Conservation (phyloP, 768 basidiomycete species). For the Mycena floridula region DNA sequence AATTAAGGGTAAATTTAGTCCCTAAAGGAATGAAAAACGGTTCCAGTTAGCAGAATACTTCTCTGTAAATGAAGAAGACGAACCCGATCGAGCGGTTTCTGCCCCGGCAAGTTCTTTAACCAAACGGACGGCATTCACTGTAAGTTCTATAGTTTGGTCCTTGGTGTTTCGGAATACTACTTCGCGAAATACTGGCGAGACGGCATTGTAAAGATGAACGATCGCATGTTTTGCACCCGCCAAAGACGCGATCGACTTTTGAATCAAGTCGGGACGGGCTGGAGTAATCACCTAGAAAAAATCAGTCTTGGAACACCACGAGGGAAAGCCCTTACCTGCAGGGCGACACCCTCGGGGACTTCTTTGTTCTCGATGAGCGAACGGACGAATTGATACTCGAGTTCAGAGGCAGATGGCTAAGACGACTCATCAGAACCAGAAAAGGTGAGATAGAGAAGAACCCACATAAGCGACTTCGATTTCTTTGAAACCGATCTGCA, state of each 20-base stretch:
- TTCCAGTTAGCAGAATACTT: not conserved
- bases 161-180: conserved; percentile 77
- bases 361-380: conserved; percentile 58
- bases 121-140: conserved; percentile 62
- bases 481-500: conserved; percentile 79
- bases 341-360: conserved; percentile 72
- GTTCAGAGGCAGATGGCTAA: conserved; percentile 79
- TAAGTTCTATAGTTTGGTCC: conserved; percentile 69
- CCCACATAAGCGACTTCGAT: conserved; percentile 83
- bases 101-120: conserved; percentile 64
- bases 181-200: conserved; percentile 66
- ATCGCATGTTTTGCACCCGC: conserved; percentile 71
- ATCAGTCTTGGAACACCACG: conserved; percentile 4
- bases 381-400: conserved; percentile 73
- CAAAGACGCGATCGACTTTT: conserved; percentile 67
- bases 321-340: conserved; percentile 53
- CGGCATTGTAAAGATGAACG: conserved; percentile 86
- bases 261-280: conserved; percentile 74
- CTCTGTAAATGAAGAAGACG: conserved; percentile 1
- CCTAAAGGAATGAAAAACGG: conserved; percentile 10
- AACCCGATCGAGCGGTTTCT: conserved; percentile 55
- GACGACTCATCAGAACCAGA: no score
- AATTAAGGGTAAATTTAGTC: conserved; percentile 73
- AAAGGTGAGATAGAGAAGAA: no score
- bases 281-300: conserved; percentile 64